Conservation (phyloP, 495 filamentous ascomycete species). For the Talaromyces liani region DNA sequence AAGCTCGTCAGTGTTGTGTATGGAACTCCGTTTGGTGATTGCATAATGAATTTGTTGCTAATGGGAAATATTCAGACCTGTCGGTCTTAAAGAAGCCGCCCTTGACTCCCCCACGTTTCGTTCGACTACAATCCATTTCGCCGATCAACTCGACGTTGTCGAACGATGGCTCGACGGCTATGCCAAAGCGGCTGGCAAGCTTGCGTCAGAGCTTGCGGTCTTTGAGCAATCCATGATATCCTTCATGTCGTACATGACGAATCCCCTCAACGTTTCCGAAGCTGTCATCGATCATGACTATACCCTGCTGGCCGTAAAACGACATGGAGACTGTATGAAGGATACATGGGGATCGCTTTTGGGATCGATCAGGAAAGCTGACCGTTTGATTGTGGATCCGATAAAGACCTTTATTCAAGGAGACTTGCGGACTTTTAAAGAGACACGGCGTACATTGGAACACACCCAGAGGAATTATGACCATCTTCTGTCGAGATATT, state of each 20-base stretch:
- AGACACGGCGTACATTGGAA: conserved; percentile 66
- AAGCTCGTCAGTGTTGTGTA: conserved; percentile 53
- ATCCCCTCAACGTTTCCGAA: conserved; percentile 66
- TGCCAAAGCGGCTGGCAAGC: conserved; percentile 66
- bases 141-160: conserved; percentile 83
- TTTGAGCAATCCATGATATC: conserved; percentile 63
- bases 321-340: conserved; percentile 73
- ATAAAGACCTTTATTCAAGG: conserved; percentile 65
- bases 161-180: conserved; percentile 93
- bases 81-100: conserved; percentile 85
- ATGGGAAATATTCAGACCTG: conserved; percentile 48
- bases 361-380: conserved; percentile 62
- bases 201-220: conserved; percentile 62
- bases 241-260: conserved; percentile 65
- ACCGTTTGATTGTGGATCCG: conserved; percentile 70
- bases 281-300: conserved; percentile 91
- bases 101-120: conserved; percentile 95
- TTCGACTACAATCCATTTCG: conserved; percentile 78
- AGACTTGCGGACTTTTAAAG: conserved; percentile 67
- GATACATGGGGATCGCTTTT: conserved; percentile 82
- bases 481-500: conserved; percentile 67
- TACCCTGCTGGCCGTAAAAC: conserved; percentile 75
- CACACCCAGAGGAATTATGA: conserved; percentile 80
- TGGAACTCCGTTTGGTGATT: conserved; percentile 14
- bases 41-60: conserved; percentile 11